Percentiles rank a stretch among this genome's conserved stretches.
phyloP scores from a whole-genome alignment of 768 basidiomycete species.

The Agrocybe pediades region DNA sequence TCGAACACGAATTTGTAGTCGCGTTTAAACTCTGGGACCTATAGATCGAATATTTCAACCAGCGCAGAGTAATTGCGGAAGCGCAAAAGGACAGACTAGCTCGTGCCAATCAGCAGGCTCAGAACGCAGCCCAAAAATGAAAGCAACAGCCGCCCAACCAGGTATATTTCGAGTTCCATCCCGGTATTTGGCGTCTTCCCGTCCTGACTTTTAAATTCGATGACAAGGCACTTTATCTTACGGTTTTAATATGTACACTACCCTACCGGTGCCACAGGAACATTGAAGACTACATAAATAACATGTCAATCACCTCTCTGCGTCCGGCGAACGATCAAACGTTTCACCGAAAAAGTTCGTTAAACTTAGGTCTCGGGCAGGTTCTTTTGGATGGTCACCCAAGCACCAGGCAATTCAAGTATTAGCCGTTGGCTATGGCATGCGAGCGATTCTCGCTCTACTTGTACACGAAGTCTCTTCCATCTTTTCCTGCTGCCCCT shows the following conservation, averaged over 20 bases:
- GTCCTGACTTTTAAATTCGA: background rate
- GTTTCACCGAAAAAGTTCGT: background rate
- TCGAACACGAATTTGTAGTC: background rate
- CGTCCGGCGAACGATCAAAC: background rate
- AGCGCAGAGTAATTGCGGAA: slow-evolving; percentile 79
- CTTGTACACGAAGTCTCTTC: background rate
- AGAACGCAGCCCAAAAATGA: slow-evolving; percentile 30
- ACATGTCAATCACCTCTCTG: background rate
- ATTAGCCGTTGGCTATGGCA: background rate
- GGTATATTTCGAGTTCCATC: too few relatives aligned
- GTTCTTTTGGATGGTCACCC: background rate
- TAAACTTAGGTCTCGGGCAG: background rate
- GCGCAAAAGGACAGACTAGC: slow-evolving; percentile 74
- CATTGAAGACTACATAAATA: background rate
- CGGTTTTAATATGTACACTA: background rate
- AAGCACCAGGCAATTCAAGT: too few relatives aligned
- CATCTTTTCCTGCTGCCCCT: slow-evolving; percentile 5
- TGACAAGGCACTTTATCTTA: background rate
- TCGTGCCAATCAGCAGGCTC: slow-evolving; percentile 38
- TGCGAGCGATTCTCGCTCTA: background rate
- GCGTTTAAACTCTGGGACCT: background rate
- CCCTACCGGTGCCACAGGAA: background rate
- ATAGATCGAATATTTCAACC: slow-evolving; percentile 95
- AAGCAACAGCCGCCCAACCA: background rate
- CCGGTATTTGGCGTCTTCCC: too few relatives aligned